Evolutionary conservation across 257 asterid species (phyloP).

Genomic region (Solanum sitiens): DNA sequence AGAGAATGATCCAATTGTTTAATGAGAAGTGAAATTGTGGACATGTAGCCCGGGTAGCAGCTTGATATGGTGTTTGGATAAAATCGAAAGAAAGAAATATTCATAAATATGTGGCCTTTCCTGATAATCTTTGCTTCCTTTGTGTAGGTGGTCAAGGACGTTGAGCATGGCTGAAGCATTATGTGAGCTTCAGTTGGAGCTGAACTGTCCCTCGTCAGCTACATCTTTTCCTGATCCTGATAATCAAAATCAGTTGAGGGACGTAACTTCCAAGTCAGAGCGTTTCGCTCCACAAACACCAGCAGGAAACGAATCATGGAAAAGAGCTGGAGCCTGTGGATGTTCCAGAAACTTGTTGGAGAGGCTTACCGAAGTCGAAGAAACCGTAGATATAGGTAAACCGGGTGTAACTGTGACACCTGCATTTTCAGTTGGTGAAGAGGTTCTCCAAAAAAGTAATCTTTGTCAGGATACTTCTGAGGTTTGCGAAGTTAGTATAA

Average conservation of each 20-base stretch:
- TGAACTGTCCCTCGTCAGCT: constrained; percentile 15
- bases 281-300: constrained; percentile 49
- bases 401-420: neutral
- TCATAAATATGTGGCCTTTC: neutral
- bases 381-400: neutral
- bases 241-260: constrained; percentile 9
- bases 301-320: constrained; percentile 40
- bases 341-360: constrained; percentile 11
- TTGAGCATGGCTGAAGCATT: constrained; percentile 76
- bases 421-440: constrained; percentile 1
- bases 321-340: constrained; percentile 8
- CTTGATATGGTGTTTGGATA: neutral
- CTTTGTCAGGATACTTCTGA: neutral
- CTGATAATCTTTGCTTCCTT: neutral
- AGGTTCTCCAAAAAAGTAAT: constrained; percentile 1
- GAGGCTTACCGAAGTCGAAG: constrained; percentile 3
- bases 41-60: neutral
- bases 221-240: constrained; percentile 2
- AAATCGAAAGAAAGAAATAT: neutral
- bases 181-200: constrained; percentile 72
- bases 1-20: neutral
- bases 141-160: constrained; percentile 74
- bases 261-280: constrained; percentile 9
- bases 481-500: neutral
- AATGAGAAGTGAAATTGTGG: neutral